Base-by-base conservation (phyloP, 352 stramenopile genomes). In the Globisporangium canariense region DNA sequence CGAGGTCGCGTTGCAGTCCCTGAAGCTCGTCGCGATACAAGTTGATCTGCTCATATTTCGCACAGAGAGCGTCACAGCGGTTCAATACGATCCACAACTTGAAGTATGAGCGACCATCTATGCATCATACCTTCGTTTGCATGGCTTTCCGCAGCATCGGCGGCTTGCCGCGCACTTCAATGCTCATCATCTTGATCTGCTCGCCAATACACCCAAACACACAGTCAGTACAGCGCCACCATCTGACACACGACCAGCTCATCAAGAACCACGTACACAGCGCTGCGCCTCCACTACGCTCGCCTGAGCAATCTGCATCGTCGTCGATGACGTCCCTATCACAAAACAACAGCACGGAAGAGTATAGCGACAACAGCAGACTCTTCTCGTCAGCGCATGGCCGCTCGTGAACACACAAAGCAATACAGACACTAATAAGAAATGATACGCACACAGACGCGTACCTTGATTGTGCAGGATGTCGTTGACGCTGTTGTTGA, bases 121-220 rank as follows among this genome's bases (percentile, higher is more conserved):
- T 25, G 16, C 8, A 46, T 16, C 49, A 11, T 20, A 78, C 83
- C 71, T 93, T 93, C 18, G 75, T 62, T 59, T 93, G 84, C 84
- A 93, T 91, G 6, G 74, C 76, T 65, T 90, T 93, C 43, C 80
- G 73, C 41, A 87, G 52, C 41, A 70, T 79, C 3, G 82, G 81
- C 18, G 75, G 58, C 57, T 87, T 81, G 10, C 84, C 81, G 16
- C 84, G 77, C 58, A 91, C 75, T 71, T 91, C 81, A 58, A 91
- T 74, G 45, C 79, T 87, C 84, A 93, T 91, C 38, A 91, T 74
- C 47, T 91, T 91, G 60, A 93, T 84, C 82, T 91, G 60, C n/a
- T 47, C 41, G n/a, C 41, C 13, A 46, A 0, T 36, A 36, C 4
- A 30, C n/a, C 34, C 47, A 56, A 5, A 36, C 43, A 62, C 36